These are phyloP conservation scores for Pistacia vera DNA, from an alignment of 345 rosid species.

Conservation along the genomic window DNA sequence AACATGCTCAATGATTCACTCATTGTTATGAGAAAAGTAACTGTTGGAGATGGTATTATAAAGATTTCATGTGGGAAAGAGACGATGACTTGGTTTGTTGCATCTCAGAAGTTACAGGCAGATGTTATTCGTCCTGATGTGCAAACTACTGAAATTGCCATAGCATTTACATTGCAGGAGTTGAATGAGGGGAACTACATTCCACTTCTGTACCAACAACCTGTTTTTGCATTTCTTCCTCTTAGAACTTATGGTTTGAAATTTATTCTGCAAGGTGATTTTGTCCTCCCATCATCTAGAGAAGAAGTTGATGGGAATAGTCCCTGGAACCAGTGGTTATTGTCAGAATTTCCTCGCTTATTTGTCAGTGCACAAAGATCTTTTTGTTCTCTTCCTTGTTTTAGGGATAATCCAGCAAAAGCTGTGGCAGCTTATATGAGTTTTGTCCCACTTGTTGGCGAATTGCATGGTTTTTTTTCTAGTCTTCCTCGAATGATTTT, in stretches of 20 bases:
- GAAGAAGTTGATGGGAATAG: constrained; percentile 95
- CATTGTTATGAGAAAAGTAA: constrained; percentile 75
- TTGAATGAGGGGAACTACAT: constrained; percentile 54
- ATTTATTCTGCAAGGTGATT: constrained; percentile 95
- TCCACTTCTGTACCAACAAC: constrained; percentile 69
- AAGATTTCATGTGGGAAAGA: constrained; percentile 75
- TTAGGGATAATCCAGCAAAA: constrained; percentile 70
- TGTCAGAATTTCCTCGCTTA: constrained; percentile 77
- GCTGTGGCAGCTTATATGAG: constrained; percentile 85
- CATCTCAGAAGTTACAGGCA: constrained; percentile 67
- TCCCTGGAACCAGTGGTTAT: constrained; percentile 94
- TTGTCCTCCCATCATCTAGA: constrained; percentile 95
- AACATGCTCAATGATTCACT: constrained; percentile 66
- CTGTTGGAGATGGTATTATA: constrained; percentile 61
- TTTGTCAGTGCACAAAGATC: constrained; percentile 68
- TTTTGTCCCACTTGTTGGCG: constrained; percentile 87
- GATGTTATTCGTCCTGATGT: constrained; percentile 51
- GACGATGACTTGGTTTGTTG: constrained; percentile 89
- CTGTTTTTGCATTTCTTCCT: constrained; percentile 95
- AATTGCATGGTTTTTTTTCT: constrained; percentile 92
- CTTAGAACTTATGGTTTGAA: constrained; percentile 90
- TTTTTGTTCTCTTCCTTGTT: constrained; percentile 86
- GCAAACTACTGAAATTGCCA: constrained; percentile 75
- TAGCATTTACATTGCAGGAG: constrained; percentile 83
- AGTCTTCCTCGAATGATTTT: constrained; percentile 71